Conservation (phyloP, 2,329 filamentous ascomycete species). For the Fusarium mangiferae region DNA sequence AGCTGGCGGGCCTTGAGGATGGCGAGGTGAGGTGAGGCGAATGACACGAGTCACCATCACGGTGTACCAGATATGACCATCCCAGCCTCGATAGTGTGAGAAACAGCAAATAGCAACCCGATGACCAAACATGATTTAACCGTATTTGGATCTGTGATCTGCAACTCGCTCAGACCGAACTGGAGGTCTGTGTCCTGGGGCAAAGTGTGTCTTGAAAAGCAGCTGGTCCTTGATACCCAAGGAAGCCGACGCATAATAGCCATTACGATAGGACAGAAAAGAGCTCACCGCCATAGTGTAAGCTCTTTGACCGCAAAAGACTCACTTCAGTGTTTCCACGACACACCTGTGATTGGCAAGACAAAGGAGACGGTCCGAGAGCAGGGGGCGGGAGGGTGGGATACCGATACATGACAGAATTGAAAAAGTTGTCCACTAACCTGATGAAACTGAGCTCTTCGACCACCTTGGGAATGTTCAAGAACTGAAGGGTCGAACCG, state of each 20-base stretch:
- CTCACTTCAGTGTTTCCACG: conserved; percentile 9
- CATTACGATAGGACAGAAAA: background rate
- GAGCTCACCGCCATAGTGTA: conserved; percentile 5
- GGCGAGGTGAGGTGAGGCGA: background rate
- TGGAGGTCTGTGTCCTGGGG: background rate
- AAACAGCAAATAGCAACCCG: background rate
- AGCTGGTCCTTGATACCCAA: conserved; percentile 11
- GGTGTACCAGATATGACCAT: background rate
- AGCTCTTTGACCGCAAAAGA: background rate
- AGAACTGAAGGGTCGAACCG: conserved; percentile 68
- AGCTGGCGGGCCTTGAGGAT: background rate
- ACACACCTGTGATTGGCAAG: background rate
- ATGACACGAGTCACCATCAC: background rate
- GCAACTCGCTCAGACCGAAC: conserved; percentile 2
- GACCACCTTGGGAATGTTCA: conserved; percentile 66
- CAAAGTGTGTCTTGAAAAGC: conserved; percentile 5
- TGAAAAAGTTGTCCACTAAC: conserved; percentile 58
- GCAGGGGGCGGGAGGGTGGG: background rate
- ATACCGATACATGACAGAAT: background rate
- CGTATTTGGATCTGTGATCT: background rate
- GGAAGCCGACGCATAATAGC: background rate
- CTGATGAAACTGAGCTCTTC: conserved; percentile 78
- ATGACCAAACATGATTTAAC: background rate
- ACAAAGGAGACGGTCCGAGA: background rate
- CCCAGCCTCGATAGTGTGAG: background rate